A percentile compares a stretch with the other conserved stretches of the same genome.
phyloP scores from a whole-genome alignment of 139 green algal genomes.

The Micractinium conductrix region DNA sequence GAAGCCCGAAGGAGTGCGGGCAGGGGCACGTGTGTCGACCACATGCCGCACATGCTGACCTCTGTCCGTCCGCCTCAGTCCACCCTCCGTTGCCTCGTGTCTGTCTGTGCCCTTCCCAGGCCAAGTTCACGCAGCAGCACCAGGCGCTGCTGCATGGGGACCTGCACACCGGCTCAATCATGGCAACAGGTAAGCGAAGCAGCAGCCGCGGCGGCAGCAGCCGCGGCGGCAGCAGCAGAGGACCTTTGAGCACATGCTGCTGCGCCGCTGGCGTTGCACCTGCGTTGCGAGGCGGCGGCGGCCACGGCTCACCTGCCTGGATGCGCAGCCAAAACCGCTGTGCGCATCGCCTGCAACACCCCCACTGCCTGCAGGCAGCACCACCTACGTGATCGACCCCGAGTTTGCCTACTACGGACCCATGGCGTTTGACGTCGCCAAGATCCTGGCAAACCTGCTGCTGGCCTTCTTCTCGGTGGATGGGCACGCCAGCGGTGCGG shows the following conservation, averaged over 20 bases:
- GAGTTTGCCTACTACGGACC: conserved; percentile 98
- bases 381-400: conserved; percentile 85
- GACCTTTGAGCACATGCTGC: no score
- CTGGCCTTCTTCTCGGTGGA: conserved; percentile 86
- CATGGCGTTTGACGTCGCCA: conserved; percentile 97
- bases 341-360: no score
- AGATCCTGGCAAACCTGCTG: conserved; percentile 94
- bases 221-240: no score
- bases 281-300: no score
- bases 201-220: no score
- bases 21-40: no score
- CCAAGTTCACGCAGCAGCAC: conserved; percentile 70
- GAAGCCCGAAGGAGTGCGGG: no score
- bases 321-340: no score
- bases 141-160: conserved; percentile 93
- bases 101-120: conserved; percentile 41
- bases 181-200: conserved; percentile 66
- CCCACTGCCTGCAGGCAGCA: conserved; percentile 24
- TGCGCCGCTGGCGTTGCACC: neutral
- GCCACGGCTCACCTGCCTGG: no score
- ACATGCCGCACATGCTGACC: no score
- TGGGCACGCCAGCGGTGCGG: conserved; percentile 42
- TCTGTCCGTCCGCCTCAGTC: neutral
- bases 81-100: no score
- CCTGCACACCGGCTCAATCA: conserved; percentile 96